Evolutionary conservation across 2,329 filamentous ascomycete species (phyloP), one percentile per base, ranked within the genome.

Genomic region (Teratosphaeriaceae sp.): DNA sequence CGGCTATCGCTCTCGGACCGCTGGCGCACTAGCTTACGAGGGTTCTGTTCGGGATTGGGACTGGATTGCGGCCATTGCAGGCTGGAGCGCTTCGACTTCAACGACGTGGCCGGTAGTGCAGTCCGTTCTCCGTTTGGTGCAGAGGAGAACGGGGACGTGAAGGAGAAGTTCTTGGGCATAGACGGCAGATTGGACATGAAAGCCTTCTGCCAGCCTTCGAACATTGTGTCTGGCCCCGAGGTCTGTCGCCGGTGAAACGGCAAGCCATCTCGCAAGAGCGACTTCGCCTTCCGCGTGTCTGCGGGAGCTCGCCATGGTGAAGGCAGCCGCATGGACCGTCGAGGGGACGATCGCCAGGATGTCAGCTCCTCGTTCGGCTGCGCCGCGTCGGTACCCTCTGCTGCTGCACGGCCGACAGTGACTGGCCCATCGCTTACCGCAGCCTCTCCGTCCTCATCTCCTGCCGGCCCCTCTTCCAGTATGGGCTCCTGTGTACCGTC

Each of bases 291-390:
- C 39, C 59, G 63, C 12, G 54, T 54, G 30, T 59, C 55, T 34
- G 62, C 57, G 47, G 57, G 60, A 11, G 65, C 61, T 18, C 64
- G 62, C 69, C 69, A 71, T 15, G 70, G 69, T n/a, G 69, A 72
- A 34, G 69, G 69, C 18, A 70, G 49, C 12, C 61, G 58, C 18
- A 50, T 49, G 9, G 50, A 43, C 19, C 44, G 38, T 26, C 33
- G 40, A 23, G 22, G 34, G n/a, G 38, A 38, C 30, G 40, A 36
- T 44, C 20, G 24, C 33, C 38, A 39, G 19, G 7, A 22, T 27
- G 16, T 23, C 33, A 30, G 11, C 27, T 26, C 24, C 21, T 12
- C 15, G 23, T 15, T 40, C 37, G 15, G 37, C 24, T 9, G 22
- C 24, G 8, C 37, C 21, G 19, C 9, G 20, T 20, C 2, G 22